Base-by-base conservation (phyloP, 441 rosid species). In the Croton setiger region DNA sequence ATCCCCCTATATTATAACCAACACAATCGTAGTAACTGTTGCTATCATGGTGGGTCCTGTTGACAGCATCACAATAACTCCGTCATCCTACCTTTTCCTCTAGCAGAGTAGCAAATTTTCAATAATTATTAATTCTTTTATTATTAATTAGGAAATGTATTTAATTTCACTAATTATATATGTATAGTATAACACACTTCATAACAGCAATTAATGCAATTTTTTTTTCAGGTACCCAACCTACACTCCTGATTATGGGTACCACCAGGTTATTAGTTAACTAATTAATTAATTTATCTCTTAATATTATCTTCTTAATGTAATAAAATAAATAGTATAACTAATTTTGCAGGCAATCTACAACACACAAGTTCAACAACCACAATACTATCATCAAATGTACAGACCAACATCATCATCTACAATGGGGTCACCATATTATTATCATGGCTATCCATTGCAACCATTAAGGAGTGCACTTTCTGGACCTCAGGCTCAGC, bases 241-340 rank as follows among this genome's bases (percentile, higher is more conserved):
- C 63, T 93, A 87, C 81, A 68, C 80, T 74, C 82, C 92, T 73
- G 96, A 90, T 39, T 92, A 87, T 72, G 93, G 92, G 44, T 85
- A 88, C 84, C 93, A 78, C 74, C 95, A 86, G 82, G 96, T 90
- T 51, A 57, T 67, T 66, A 53, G 43, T 53, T 66, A 21, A 23
- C 10, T 10, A 6, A 27, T 47, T 48, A 48, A 15, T 39, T 5
- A 39, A 4, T 39, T 39, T 37, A 4, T 5, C n/a, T 48, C 15
- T 5, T 14, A 12, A 48, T 13, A 47, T 5, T 15, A 14, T 15
- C 17, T 17, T 17, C n/a, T 4, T 27, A 27, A 27, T 27, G 31
- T 27, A 27, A 27, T 27, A 27, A 27, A 27, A 27, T 27, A 27
- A 27, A 27, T 27, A 27, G 31, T 27, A 27, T 27, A 27, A 27